Base-by-base conservation (phyloP, 1,284 basidiomycete species). In the Rhodotorula sp. region DNA sequence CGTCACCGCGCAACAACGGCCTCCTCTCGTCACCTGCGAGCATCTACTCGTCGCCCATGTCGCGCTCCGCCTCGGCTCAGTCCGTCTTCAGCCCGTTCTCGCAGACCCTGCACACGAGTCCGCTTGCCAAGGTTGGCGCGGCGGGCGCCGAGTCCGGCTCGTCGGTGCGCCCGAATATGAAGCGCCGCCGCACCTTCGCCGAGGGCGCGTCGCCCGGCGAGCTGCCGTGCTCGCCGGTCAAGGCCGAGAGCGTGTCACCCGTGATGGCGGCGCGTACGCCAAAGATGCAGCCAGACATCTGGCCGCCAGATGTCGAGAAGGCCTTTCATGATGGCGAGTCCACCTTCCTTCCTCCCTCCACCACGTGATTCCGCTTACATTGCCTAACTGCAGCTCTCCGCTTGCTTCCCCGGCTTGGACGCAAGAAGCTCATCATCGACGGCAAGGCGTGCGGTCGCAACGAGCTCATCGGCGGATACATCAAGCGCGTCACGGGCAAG, bases 361-460 rank as follows among this genome's bases (percentile, higher is more conserved):
- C 7, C 17, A 10, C 34, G 4, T 34, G 34, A 34, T 34, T 5
- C 34, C 46, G 27, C 46, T 41, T 27, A 7, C 9, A 5, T 14
- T 21, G 7, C 8, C 23, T 56, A 5, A n/a, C 12, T 23, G 13
- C 70, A 82, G 83, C 82, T 27, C 78, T 83, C 49, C 79, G 78
- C 9, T 75, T 83, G 25, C 80, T 84, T 14, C 83, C 83, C 63
- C 82, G 82, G 70, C 80, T 84, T 23, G 83, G 83, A 10, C 79
- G 83, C n/a, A 81, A 81, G 66, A 85, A 85, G 75, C 80, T 85
- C 66, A 77, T 84, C 59, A 82, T 85, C 61, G 79, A 83, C 67
- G 82, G 82, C 55, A 84, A 84, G 74, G 80, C 84, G 2, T 83
- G 83, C 61, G 84, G 84, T 0, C 81, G 84, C n/a, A 85, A 85